phyloP scores from a whole-genome alignment of 2,329 filamentous ascomycete genomes.

The Trichophyton schoenleinii region DNA sequence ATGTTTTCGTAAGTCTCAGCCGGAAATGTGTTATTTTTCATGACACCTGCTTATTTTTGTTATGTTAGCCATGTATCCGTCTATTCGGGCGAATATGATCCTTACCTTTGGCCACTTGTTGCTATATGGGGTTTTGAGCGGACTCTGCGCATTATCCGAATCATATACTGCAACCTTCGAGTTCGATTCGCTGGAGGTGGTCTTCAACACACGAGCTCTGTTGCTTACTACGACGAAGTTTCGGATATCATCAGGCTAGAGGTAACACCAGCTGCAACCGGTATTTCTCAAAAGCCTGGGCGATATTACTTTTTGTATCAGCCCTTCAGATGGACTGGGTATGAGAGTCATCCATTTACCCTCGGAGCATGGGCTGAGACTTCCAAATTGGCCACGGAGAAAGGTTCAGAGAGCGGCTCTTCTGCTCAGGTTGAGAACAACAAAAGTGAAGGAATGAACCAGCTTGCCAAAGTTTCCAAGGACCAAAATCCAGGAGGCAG shows the following conservation, averaged over 20 bases:
- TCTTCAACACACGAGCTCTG: constrained; percentile 22
- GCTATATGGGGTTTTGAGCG: constrained; percentile 38
- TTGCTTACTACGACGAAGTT: constrained; percentile 27
- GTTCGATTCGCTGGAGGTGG: constrained; percentile 14
- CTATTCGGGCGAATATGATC: constrained; percentile 34
- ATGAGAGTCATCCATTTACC: constrained; percentile 40
- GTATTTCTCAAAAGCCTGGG: constrained; percentile 28
- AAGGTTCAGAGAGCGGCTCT: neutral
- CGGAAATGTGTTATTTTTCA: neutral
- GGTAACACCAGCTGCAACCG: constrained; percentile 23
- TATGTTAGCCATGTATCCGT: constrained; percentile 32
- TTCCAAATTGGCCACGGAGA: neutral
- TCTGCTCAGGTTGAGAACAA: neutral
- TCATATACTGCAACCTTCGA: constrained; percentile 31
- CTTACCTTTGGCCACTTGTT: constrained; percentile 37
- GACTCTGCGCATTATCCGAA: constrained; percentile 26
- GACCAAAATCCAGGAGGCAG: neutral
- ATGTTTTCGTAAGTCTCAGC: constrained; percentile 31
- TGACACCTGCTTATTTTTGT: neutral
- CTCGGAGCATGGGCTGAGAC: constrained; percentile 17
- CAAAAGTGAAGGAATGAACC: neutral
- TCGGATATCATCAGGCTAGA: constrained; percentile 34
- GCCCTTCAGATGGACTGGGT: constrained; percentile 27
- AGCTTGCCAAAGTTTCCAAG: too few species aligned
- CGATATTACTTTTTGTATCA: constrained; percentile 39